phyloP scores from a whole-genome alignment of 2,329 filamentous ascomycete species.

The Magnaporthiopsis rhizophila region DNA sequence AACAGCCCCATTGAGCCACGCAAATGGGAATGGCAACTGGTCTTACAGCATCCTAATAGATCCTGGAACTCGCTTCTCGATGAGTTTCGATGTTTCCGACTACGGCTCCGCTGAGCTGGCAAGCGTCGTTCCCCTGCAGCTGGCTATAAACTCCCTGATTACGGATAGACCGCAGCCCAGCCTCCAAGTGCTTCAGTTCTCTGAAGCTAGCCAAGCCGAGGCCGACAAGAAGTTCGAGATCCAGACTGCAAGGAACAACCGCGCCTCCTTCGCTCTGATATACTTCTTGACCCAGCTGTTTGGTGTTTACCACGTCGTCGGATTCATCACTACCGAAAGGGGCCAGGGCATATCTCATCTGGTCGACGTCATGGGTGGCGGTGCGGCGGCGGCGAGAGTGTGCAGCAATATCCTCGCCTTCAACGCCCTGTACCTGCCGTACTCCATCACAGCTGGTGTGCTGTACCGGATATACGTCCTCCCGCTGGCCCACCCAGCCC shows the following conservation, averaged over 20 bases:
- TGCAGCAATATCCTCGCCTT: conserved; percentile 75
- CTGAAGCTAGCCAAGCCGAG: conserved; percentile 52
- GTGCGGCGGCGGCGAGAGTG: conserved; percentile 67
- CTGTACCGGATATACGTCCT: conserved; percentile 59
- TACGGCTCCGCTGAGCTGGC: conserved; percentile 64
- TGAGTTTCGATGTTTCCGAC: conserved; percentile 52
- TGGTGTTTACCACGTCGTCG: conserved; percentile 78
- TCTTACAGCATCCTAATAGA: conserved; percentile 82
- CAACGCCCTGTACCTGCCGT: conserved; percentile 68
- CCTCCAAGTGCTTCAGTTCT: neutral
- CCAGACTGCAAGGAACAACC: conserved; percentile 58
- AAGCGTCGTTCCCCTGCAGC: conserved; percentile 69
- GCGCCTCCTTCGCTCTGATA: conserved; percentile 46
- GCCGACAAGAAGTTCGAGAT: conserved; percentile 65
- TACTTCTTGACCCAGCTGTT: conserved; percentile 67
- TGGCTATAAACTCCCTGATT: conserved; percentile 69
- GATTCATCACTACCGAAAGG: conserved; percentile 76
- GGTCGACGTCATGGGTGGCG: conserved; percentile 86
- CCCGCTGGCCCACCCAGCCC: conserved; percentile 49
- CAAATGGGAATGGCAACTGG: conserved; percentile 67
- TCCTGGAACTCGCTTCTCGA: conserved; percentile 53
- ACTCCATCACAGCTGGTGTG: conserved; percentile 62
- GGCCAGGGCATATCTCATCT: conserved; percentile 83
- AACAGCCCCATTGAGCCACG: conserved; percentile 36
- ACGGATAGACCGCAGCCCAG: conserved; percentile 32